Conservation (phyloP, 1,284 basidiomycete species). For the Ceratobasidium sp. region DNA sequence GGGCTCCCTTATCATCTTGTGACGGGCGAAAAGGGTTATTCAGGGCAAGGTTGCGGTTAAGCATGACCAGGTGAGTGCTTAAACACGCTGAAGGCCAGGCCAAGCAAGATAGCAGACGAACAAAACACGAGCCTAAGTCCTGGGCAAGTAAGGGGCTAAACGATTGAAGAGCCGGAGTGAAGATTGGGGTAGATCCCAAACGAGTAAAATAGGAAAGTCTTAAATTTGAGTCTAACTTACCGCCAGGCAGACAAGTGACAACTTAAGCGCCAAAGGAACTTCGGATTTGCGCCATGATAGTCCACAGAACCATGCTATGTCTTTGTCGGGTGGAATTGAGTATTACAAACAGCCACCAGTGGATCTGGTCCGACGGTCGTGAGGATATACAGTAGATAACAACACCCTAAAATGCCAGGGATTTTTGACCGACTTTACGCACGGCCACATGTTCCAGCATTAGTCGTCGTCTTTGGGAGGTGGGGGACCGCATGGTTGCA, state of each 20-base stretch:
- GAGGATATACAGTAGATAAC: neutral
- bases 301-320: too few relatives aligned
- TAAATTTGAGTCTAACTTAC: constrained; percentile 7
- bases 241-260: neutral
- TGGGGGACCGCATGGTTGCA: constrained; percentile 97
- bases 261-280: neutral
- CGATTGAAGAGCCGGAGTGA: neutral
- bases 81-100: neutral
- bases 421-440: too few relatives aligned
- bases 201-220: constrained; percentile 10
- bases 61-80: neutral
- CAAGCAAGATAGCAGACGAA: neutral
- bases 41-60: too few relatives aligned
- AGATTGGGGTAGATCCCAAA: constrained; percentile 12
- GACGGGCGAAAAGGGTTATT: neutral
- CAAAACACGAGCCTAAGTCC: neutral
- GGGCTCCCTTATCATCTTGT: neutral
- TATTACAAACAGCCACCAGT: neutral
- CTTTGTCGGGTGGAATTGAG: neutral
- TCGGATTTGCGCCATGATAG: too few relatives aligned
- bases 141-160: neutral
- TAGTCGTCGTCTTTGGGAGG: constrained; percentile 89
- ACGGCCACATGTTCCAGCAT: constrained; percentile 18
- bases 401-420: too few relatives aligned
- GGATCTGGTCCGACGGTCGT: neutral